Conservation (phyloP, 345 rosid species). For the Lepidium sativum region DNA sequence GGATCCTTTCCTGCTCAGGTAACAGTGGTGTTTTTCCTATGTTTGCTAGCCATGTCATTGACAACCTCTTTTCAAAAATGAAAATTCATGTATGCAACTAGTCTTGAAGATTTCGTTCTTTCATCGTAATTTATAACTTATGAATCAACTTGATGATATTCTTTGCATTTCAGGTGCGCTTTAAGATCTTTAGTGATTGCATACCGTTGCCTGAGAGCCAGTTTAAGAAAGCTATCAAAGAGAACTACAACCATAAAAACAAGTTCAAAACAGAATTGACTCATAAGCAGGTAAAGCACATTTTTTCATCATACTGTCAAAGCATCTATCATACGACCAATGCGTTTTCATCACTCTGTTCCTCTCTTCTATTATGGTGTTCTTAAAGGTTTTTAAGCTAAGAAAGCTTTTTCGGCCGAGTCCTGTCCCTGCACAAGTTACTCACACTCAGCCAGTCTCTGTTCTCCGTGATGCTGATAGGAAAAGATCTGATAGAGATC, state of each 20-base stretch:
- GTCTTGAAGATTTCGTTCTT: background rate
- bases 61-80: background rate
- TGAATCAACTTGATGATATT: conserved; percentile 9
- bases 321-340: background rate
- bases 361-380: background rate
- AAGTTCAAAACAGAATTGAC: conserved; percentile 77
- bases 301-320: conserved; percentile 2
- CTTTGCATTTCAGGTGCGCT: conserved; percentile 60
- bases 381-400: conserved; percentile 59
- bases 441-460: conserved; percentile 17
- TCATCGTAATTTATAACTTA: background rate
- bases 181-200: conserved; percentile 52
- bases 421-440: conserved; percentile 28
- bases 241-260: conserved; percentile 52
- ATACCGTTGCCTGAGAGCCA: conserved; percentile 63
- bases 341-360: conserved; percentile 7
- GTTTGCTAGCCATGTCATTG: conserved; percentile 1
- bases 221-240: conserved; percentile 74
- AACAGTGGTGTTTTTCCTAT: background rate
- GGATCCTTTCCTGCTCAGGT: conserved; percentile 97
- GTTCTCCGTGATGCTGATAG: conserved; percentile 25
- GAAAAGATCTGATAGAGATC: conserved; percentile 31
- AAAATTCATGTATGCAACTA: background rate
- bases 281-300: conserved; percentile 43
- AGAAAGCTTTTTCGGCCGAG: conserved; percentile 59